Conservation (phyloP, 495 filamentous ascomycete species). For the Penicillium waksmanii region DNA sequence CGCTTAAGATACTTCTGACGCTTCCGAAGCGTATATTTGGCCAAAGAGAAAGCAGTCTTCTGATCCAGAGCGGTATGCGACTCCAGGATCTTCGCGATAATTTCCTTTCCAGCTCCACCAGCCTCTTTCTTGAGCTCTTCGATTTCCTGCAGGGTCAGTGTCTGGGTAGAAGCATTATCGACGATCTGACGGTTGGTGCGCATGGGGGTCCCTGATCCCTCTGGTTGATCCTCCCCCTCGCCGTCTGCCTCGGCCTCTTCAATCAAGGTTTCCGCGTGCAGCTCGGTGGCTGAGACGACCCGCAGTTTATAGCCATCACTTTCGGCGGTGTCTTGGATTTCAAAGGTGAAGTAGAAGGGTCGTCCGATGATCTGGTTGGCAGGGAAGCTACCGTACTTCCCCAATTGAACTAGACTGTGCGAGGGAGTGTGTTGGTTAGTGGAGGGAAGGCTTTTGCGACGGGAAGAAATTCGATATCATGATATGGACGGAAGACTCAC, state of each 20-base stretch:
- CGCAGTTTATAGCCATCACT: slow-evolving; percentile 65
- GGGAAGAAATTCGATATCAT: neutral
- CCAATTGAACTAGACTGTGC: slow-evolving; percentile 74
- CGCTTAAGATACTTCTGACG: slow-evolving; percentile 87
- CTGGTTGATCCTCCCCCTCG: slow-evolving; percentile 52
- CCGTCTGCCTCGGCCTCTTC: slow-evolving; percentile 58
- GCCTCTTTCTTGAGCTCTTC: slow-evolving; percentile 84
- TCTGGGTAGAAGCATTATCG: slow-evolving; percentile 81
- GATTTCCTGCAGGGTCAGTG: slow-evolving; percentile 82
- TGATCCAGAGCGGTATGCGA: slow-evolving; percentile 86
- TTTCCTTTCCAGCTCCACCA: slow-evolving; percentile 77
- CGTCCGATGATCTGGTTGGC: slow-evolving; percentile 84
- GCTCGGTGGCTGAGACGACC: slow-evolving; percentile 77
- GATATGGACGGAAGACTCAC: slow-evolving; percentile 58
- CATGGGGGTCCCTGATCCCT: slow-evolving; percentile 63
- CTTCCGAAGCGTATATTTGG: slow-evolving; percentile 94
- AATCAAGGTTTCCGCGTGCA: slow-evolving; percentile 73
- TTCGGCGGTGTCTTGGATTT: slow-evolving; percentile 72
- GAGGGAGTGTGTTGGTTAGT: slow-evolving; percentile 22
- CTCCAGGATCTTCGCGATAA: slow-evolving; percentile 83
- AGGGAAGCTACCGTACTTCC: slow-evolving; percentile 88
- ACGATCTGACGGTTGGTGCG: slow-evolving; percentile 78
- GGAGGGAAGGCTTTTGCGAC: slow-evolving; percentile 5
- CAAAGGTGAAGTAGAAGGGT: slow-evolving; percentile 88
- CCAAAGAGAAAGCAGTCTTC: slow-evolving; percentile 90